These are phyloP conservation scores for Rusavskia elegans DNA, from an alignment of 495 filamentous ascomycete genomes.

Conservation along the genomic window DNA sequence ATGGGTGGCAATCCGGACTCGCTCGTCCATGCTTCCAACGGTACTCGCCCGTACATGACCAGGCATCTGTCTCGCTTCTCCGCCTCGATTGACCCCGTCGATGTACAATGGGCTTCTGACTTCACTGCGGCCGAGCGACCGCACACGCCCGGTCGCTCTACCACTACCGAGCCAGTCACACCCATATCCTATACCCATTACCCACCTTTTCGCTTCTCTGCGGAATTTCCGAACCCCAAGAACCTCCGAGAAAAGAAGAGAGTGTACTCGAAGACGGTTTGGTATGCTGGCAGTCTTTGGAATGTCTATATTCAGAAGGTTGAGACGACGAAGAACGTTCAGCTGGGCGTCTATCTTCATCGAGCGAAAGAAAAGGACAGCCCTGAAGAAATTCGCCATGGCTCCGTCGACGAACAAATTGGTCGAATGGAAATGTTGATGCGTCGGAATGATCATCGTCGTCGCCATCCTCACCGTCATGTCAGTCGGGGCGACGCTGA, in stretches of 20 bases:
- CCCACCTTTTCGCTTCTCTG: slow-evolving; percentile 43
- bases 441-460: slow-evolving; percentile 21
- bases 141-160: slow-evolving; percentile 17
- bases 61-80: slow-evolving; percentile 24
- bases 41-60: slow-evolving; percentile 12
- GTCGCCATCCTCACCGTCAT: slow-evolving; percentile 8
- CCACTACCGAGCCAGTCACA: slow-evolving; percentile 12
- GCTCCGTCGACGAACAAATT: slow-evolving; percentile 31
- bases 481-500: slow-evolving; percentile 15
- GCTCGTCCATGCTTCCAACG: slow-evolving; percentile 15
- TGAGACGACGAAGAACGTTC: slow-evolving; percentile 32
- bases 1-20: slow-evolving; percentile 35
- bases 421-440: slow-evolving; percentile 33
- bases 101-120: slow-evolving; percentile 33
- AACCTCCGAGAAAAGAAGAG: slow-evolving; percentile 43
- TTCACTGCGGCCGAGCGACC: slow-evolving; percentile 26
- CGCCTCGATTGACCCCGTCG: slow-evolving; percentile 29
- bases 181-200: slow-evolving; percentile 35
- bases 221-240: slow-evolving; percentile 39
- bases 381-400: slow-evolving; percentile 21
- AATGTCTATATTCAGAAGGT: slow-evolving; percentile 50
- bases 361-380: slow-evolving; percentile 41
- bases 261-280: slow-evolving; percentile 45
- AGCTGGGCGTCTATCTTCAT: slow-evolving; percentile 45
- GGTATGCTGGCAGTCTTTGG: slow-evolving; percentile 44